Base-by-base conservation (phyloP, 2,329 filamentous ascomycete genomes). In the Exophiala sideris region DNA sequence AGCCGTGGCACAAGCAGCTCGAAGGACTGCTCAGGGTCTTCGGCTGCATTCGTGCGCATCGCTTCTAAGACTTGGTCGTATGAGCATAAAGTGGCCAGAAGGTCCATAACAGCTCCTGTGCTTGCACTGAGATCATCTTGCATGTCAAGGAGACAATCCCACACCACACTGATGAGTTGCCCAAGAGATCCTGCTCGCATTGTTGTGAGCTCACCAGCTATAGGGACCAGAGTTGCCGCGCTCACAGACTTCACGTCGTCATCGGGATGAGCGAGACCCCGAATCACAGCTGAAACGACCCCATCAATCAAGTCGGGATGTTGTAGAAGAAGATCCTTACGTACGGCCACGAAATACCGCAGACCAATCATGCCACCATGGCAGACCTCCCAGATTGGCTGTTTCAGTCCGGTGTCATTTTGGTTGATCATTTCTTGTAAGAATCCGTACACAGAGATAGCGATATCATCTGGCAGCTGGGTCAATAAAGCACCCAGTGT, bases 281-380 rank as follows among this genome's bases (percentile, higher is more conserved):
- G 95, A 86, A 97, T 96, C 49, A 97, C 94, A 44, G 91, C 90
- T 57, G 84, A 82, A 50, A 96, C 86, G 3, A 97, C 89, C 3
- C 92, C 94, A 68, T 99, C 94, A 70, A 99, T 91, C 70, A 99
- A 86, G 46, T 86, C 82, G 21, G 81, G 82, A 64, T 96, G 88
- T 66, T 90, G 82, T 21, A 97, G 81, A 5, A 99, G 81, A 2
- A 99, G 76, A 68, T 97, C 94, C 64, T 94, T 96, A 46, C 94
- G 84, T 34, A 99, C 90, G 7, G 94, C 94, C 29, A 99, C 94
- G 44, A 99, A 83, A 67, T 99, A 99, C 64, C 92, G 83, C 66
- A 99, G 75, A 6, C 94, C 94, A 44, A 97, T 91, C 94, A 99
- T 99, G 58, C 94, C 94, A 62, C 94, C 94, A 69, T 99, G 95